Base-by-base conservation (phyloP, 2,329 filamentous ascomycete species). In the Dactylonectria macrodidyma region DNA sequence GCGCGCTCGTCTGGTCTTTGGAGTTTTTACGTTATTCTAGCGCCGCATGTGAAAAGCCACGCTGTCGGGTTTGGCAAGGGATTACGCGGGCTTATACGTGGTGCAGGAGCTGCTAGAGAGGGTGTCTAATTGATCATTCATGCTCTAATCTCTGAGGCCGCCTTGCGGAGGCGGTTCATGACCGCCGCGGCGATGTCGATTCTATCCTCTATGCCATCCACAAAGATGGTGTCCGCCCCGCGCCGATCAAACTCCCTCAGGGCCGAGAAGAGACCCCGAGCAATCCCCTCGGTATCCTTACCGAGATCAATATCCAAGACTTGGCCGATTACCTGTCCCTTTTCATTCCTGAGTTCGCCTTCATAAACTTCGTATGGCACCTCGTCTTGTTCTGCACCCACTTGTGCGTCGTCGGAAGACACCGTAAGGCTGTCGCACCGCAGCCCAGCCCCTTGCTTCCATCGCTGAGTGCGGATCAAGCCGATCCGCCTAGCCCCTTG, bases 251-350 rank as follows among this genome's bases (percentile, higher is more conserved):
- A 87, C 73, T 95, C 93, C 60, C 96, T 87, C 61, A 99, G 84
- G 2, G 94, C 93, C 12, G 94, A 93, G 79, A 99, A 99, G 14
- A 99, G 84, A 0, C 93, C 93, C 74, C 95, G 90, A 1, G 96
- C 95, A 74, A 99, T 95, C 36, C 89, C 88, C 72, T 89, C 88
- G 0, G 90, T 91, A 51, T 92, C 88, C 16, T 82, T 82, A 1
- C 95, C 95, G 14, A 99, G 85, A 66, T 90, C 83, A 52, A 97
- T 89, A 75, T 97, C 93, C 75, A 94, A 87, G 10, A 90, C 74
- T 61, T 79, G 83, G 11, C 84, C 84, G 50, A 81, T 77, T 2
- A 70, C 61, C 33, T 78, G 72, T 7, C 77, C 78, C 2, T 76
- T 72, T 12, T 76, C 75, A 33, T 81, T 76, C 58, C 78, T 72